Evolutionary conservation across 1,139 yeast species (phyloP).

Genomic region (Geotrichum bryndzae): DNA sequence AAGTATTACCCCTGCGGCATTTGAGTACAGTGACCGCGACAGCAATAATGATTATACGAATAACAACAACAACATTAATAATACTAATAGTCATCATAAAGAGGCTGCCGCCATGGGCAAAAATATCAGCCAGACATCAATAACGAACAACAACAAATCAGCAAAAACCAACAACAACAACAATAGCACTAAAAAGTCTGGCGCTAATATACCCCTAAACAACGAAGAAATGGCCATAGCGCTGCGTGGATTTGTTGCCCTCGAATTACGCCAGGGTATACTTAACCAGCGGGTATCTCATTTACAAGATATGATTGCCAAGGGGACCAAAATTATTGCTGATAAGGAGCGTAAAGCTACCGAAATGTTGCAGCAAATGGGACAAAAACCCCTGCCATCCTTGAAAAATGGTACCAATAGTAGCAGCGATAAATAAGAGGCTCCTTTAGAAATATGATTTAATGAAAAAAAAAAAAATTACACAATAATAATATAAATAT

Average conservation of each 20-base stretch:
- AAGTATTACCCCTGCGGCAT: background rate
- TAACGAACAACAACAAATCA: no score
- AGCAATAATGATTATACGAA: background rate
- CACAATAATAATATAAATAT: no score
- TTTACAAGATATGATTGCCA: conserved; percentile 3
- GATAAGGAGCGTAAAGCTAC: background rate
- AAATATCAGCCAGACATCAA: no score
- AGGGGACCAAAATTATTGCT: background rate
- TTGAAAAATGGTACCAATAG: background rate
- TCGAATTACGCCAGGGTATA: conserved; percentile 9
- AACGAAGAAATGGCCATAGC: conserved; percentile 1
- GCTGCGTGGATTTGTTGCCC: conserved; percentile 3
- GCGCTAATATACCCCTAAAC: background rate
- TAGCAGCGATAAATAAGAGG: background rate
- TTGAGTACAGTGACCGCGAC: background rate
- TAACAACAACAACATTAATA: no score
- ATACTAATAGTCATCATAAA: no score
- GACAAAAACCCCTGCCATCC: background rate
- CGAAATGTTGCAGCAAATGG: background rate
- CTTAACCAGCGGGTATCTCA: conserved; percentile 1
- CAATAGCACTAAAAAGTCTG: background rate
- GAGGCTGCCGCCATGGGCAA: no score
- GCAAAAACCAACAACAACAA: no score
- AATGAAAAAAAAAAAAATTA: background rate
- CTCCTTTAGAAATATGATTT: background rate